A percentile compares a stretch with the other conserved stretches of the same genome.
Evolutionary conservation across 805 yeast genomes (phyloP).

Genomic region (Starmera pachycereana): DNA sequence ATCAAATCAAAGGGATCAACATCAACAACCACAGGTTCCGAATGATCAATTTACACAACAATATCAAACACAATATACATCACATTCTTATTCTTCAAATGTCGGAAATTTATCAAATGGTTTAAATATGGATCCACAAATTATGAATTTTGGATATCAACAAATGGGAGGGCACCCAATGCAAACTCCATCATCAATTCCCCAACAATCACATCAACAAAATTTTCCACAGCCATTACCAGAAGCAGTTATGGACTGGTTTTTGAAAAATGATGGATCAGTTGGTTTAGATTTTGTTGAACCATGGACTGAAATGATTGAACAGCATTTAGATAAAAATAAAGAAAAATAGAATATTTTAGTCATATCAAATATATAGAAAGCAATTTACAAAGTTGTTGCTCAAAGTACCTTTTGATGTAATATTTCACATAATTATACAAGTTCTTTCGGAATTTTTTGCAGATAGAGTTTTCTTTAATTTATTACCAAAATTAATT

Average conservation of each 20-base stretch:
- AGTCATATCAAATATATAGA: background rate
- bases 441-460: slow-evolving; percentile 8
- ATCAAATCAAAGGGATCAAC: background rate
- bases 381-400: background rate
- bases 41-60: slow-evolving; percentile 1
- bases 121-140: background rate
- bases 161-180: slow-evolving; percentile 7
- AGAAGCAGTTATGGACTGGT: slow-evolving; percentile 38
- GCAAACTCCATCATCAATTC: no score
- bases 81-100: background rate
- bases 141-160: slow-evolving; percentile 13
- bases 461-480: background rate
- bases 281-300: slow-evolving; percentile 55
- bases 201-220: background rate
- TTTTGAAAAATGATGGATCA: slow-evolving; percentile 32
- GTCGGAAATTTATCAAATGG: no score
- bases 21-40: background rate
- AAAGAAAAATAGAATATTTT: slow-evolving; percentile 1
- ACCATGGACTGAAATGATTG: slow-evolving; percentile 75
- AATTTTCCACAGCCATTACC: slow-evolving; percentile 11
- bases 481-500: slow-evolving; percentile 3
- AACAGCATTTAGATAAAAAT: slow-evolving; percentile 37
- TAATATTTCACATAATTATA: slow-evolving; percentile 7
- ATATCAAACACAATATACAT: slow-evolving; percentile 1
- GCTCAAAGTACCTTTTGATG: background rate